phyloP scores from a whole-genome alignment of 352 stramenopile genomes.

The Peronosclerospora sorghi region DNA sequence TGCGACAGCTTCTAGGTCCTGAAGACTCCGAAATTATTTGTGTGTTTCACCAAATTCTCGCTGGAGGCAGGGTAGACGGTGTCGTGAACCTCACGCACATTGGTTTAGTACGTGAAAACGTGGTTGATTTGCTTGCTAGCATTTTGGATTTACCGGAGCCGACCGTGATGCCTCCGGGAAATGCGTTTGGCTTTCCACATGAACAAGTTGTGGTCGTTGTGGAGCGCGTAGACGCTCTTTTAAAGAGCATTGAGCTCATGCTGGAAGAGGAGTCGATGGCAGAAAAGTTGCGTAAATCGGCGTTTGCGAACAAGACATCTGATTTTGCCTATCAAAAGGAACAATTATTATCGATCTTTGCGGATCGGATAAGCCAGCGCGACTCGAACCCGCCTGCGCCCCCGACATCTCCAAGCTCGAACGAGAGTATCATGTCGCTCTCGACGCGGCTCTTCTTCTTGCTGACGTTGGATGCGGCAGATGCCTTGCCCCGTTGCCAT shows the following conservation, averaged over 20 bases:
- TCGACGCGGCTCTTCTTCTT: constrained; percentile 77
- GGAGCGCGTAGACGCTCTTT: constrained; percentile 56
- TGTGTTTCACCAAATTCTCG: constrained; percentile 61
- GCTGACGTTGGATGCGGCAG: constrained; percentile 72
- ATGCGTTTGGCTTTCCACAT: constrained; percentile 47
- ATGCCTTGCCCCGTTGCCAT: constrained; percentile 71
- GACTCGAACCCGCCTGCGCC: constrained; percentile 33
- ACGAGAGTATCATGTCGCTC: constrained; percentile 69
- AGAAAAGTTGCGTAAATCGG: constrained; percentile 64
- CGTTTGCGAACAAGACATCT: constrained; percentile 64
- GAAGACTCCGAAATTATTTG: constrained; percentile 49
- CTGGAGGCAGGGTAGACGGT: constrained; percentile 31
- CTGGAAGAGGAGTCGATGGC: constrained; percentile 83
- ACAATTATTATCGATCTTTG: constrained; percentile 65
- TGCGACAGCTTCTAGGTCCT: constrained; percentile 64
- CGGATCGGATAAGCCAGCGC: constrained; percentile 48
- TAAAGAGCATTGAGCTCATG: constrained; percentile 81
- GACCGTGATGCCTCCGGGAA: constrained; percentile 40
- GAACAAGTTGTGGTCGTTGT: constrained; percentile 71
- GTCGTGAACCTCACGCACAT: constrained; percentile 68
- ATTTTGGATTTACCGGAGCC: constrained; percentile 77
- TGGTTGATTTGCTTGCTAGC: constrained; percentile 74
- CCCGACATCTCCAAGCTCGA: constrained; percentile 49
- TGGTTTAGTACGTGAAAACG: constrained; percentile 65
- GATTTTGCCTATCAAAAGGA: constrained; percentile 73